Evolutionary conservation across 1,284 basidiomycete species (phyloP), one percentile per base, ranked within the genome.

Genomic region (Phylloboletellus chloephorus): DNA sequence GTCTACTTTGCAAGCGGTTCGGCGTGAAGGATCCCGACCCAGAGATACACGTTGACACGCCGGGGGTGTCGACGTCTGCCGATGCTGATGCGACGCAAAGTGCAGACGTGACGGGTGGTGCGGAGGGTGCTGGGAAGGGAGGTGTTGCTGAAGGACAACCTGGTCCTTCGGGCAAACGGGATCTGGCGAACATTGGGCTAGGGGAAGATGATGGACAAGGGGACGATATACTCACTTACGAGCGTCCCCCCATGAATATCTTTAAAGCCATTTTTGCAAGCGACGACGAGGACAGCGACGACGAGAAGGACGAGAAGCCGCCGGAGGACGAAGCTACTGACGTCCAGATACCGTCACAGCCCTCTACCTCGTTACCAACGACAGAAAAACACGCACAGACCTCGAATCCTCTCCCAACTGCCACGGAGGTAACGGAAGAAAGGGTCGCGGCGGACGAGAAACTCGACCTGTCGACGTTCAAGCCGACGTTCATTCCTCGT

Each of bases 211-310:
- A 90, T 36, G 76, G 74, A 32, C 90, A 95, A 58, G 91, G 89
- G 0, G 63, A 74, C 29, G 92, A 96, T 57, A 93, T 81, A 8
- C 68, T 95, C 49, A 91, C 85, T 0, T 94, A 94, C 60, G 73
- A 86, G 48, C 78, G 88, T 31, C 95, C 95, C 2, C 69, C 81
- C 2, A 88, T 92, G 73, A 88, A 94, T 56, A 81, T 98, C 28
- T 98, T 97, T 73, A 95, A 95, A 61, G 91, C 90, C 1, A 93
- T 94, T 47, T 94, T 93, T 59, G 89, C 88, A 5, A 89, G 86
- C 58, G 90, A 93, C 48, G 87, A 88, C 37, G 88, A 91, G 54
- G 83, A 83, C 34, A 80, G 78, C 15, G 84, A 80, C 13, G 78
- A 78, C 1, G 85, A 86, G 2, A 71, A 13, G 66, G 65, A 39